phyloP scores from a whole-genome alignment of 129 eudicot species.

The Chrysanthemum seticuspe region DNA sequence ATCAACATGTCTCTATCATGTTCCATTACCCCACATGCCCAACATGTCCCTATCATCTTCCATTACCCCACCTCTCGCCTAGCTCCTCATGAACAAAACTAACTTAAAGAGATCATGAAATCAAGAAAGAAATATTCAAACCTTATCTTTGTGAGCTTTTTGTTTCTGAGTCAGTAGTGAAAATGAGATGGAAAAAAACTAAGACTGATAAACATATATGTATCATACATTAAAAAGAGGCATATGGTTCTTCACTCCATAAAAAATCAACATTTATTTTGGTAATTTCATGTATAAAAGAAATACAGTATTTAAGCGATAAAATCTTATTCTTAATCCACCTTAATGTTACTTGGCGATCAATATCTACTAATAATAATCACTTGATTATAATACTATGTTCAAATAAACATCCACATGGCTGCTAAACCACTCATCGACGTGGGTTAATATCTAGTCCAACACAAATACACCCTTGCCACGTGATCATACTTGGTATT shows the following conservation, averaged over 20 bases:
- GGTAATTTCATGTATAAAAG: too few relatives aligned
- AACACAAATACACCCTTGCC: neutral
- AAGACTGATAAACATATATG: neutral
- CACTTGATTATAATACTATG: too few relatives aligned
- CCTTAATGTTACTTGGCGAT: too few relatives aligned
- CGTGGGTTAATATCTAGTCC: neutral
- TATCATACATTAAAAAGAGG: constrained; percentile 61
- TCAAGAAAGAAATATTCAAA: constrained; percentile 6
- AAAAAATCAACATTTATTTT: constrained; percentile 29
- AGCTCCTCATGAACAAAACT: neutral
- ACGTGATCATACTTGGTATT: neutral
- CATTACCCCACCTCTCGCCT: too few relatives aligned
- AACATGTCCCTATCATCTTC: too few relatives aligned
- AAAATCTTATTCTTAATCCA: too few relatives aligned
- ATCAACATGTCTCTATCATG: too few relatives aligned
- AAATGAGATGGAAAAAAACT: constrained; percentile 17
- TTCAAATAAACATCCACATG: neutral
- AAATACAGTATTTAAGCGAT: too few relatives aligned
- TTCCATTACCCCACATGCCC: too few relatives aligned
- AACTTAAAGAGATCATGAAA: neutral
- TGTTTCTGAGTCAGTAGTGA: constrained; percentile 22
- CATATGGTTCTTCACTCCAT: constrained; percentile 63
- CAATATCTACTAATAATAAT: too few relatives aligned
- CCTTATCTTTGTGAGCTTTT: constrained; percentile 16
- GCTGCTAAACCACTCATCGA: neutral